Conservation (phyloP, 306 rosid genomes). For the Morella rubra region DNA sequence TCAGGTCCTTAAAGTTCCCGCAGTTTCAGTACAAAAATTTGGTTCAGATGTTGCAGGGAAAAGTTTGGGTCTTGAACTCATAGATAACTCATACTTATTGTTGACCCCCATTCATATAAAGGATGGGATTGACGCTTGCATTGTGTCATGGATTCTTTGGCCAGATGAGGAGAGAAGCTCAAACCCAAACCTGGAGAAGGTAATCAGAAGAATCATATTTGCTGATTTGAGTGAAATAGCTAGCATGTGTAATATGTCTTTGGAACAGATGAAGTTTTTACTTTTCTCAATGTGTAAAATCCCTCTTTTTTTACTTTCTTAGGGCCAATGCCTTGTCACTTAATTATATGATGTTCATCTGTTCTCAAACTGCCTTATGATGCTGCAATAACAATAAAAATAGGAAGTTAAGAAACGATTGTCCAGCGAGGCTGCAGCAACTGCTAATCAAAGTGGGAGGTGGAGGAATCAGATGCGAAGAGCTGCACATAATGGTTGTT, state of each 20-base stretch:
- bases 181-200: slow-evolving; percentile 90
- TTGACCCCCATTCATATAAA: slow-evolving; percentile 53
- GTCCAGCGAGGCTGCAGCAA: slow-evolving; percentile 72
- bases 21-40: slow-evolving; percentile 69
- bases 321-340: slow-evolving; percentile 11
- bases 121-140: slow-evolving; percentile 73
- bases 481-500: slow-evolving; percentile 96
- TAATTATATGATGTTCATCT: slow-evolving; percentile 21
- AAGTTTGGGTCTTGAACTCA: slow-evolving; percentile 49
- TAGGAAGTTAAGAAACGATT: slow-evolving; percentile 91
- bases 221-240: neutral
- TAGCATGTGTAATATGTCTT: slow-evolving; percentile 1
- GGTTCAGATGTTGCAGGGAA: slow-evolving; percentile 50
- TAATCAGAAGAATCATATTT: slow-evolving; percentile 31
- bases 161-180: slow-evolving; percentile 96
- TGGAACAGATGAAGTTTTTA: neutral
- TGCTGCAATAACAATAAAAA: slow-evolving; percentile 25
- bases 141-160: slow-evolving; percentile 93
- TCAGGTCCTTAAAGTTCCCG: slow-evolving; percentile 78
- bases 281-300: neutral
- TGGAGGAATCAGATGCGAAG: slow-evolving; percentile 98
- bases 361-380: slow-evolving; percentile 21
- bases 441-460: slow-evolving; percentile 79
- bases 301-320: slow-evolving; percentile 4
- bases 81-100: slow-evolving; percentile 58